Conservation (phyloP, 768 basidiomycete genomes). For the Termitomyces sp. region DNA sequence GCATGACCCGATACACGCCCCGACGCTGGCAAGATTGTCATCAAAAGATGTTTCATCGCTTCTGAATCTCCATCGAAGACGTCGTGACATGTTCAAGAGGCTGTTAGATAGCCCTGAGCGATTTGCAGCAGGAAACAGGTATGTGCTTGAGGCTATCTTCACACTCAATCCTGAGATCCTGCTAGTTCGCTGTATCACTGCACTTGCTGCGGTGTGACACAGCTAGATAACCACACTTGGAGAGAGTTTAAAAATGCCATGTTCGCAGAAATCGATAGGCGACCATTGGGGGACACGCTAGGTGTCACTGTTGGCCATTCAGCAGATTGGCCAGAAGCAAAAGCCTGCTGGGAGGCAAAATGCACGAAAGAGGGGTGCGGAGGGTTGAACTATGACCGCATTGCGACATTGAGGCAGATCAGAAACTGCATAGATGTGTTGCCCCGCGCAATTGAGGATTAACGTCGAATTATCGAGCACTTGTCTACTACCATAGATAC, state of each 20-base stretch:
- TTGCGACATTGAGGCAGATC: constrained; percentile 53
- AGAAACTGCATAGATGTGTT: constrained; percentile 50
- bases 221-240: constrained; percentile 58
- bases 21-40: constrained; percentile 40
- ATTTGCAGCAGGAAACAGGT: constrained; percentile 47
- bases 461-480: neutral
- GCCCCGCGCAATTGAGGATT: constrained; percentile 32
- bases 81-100: constrained; percentile 44
- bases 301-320: constrained; percentile 31
- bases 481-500: neutral
- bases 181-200: constrained; percentile 37
- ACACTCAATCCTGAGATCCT: neutral
- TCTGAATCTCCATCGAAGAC: constrained; percentile 49
- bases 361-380: constrained; percentile 48
- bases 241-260: constrained; percentile 53
- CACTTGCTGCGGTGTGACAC: constrained; percentile 45
- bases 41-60: constrained; percentile 50
- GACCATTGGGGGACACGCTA: constrained; percentile 57
- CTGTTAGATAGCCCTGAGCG: constrained; percentile 57
- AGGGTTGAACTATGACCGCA: constrained; percentile 54
- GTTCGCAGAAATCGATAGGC: constrained; percentile 50
- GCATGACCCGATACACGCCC: constrained; percentile 32
- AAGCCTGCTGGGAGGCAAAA: constrained; percentile 56
- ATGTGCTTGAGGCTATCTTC: neutral
- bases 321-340: constrained; percentile 52